Base-by-base conservation (phyloP, 2,329 filamentous ascomycete genomes). In the Cercospora berteroae region DNA sequence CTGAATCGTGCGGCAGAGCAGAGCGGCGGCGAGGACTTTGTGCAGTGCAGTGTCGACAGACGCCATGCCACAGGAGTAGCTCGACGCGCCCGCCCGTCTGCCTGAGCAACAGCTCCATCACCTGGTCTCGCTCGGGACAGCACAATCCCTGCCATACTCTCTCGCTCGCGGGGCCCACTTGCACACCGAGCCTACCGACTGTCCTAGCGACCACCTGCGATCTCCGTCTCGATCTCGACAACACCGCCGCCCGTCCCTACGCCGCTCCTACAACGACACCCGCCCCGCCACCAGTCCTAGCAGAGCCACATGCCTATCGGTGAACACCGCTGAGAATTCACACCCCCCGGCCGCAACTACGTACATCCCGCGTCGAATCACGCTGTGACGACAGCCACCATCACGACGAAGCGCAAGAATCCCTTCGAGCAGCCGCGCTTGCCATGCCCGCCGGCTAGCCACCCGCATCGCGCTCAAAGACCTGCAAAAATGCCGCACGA, bases 401-500 rank as follows among this genome's bases (percentile, higher is more conserved):
- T 64, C 59, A 71, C 64, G 58, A 72, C 70, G 70, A 70, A 71
- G 67, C 68, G 69, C 57, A 64, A 60, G 59, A 64, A 48, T 58
- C 69, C 70, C 20, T 67, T 65, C 60, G 29, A 57, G 36, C 55
- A 64, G 18, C 52, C 63, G 50, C 67, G 65, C 62, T 64, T 70
- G 69, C 67, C 52, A 70, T 70, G 67, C 64, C 65, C 67, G 56
- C 68, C 68, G 68, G 67, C 52, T 57, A 66, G 58, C 56, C 64
- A 44, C 13, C 63, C 67, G 48, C 70, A 63, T 52, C 20, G 65
- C 23, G 31, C 52, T 33, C 52, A 29, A 33, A 29, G 42, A 44
- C 50, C 18, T 42, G 61, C 48, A 27, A 68, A 58, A 48, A 76
- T 76, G 74, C 74, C 73, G 31, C 72, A 74, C 66, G 72, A 77